Base-by-base conservation (phyloP, 2,329 filamentous ascomycete species). In the Chrysosporium keratinophilum region DNA sequence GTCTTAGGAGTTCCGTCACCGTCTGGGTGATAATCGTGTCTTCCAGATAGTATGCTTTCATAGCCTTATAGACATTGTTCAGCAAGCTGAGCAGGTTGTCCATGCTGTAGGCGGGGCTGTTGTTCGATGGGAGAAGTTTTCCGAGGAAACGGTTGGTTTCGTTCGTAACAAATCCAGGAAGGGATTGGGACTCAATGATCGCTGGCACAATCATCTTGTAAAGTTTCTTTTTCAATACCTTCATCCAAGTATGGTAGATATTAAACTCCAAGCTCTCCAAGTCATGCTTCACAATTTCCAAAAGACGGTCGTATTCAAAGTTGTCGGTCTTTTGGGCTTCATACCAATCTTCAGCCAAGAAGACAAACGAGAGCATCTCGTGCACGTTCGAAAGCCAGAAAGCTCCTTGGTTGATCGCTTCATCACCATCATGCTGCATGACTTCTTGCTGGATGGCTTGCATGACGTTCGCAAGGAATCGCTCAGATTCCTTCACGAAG, bases 241-340 rank as follows among this genome's bases (percentile, higher is more conserved):
- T 98, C 93, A 98, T 98, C 93, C 93, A 98, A 23, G 93, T 98
- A 74, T 98, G 93, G 73, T 98, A 98, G 64, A 98, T 98, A 76
- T 98, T 98, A 78, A 98, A 98, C 74, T 98, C 93, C 59, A 98
- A 78, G 71, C 88, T 95, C 75, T 98, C 93, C 50, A 98, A 77
- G 69, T 98, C 93, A 69, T 98, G 93, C 79, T 98, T 98, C 68
- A 98, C 93, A 69, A 98, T 97, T 72, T 98, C 93, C 64, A 98
- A 76, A 51, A 98, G 79, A 59, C 93, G 86, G 72, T 98, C 93
- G 65, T 98, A 98, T 75, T 98, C 93, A 69, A 95, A 97, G 69
- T 97, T 97, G 72, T 98, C 93, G 37, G 90, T 93, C 81, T 98
- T 98, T 71, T 98, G 93, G 54, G 91, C 88, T 74, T 97, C 93